These are phyloP conservation scores for Calvatia gigantea DNA, from an alignment of 768 basidiomycete genomes.

Conservation along the genomic window DNA sequence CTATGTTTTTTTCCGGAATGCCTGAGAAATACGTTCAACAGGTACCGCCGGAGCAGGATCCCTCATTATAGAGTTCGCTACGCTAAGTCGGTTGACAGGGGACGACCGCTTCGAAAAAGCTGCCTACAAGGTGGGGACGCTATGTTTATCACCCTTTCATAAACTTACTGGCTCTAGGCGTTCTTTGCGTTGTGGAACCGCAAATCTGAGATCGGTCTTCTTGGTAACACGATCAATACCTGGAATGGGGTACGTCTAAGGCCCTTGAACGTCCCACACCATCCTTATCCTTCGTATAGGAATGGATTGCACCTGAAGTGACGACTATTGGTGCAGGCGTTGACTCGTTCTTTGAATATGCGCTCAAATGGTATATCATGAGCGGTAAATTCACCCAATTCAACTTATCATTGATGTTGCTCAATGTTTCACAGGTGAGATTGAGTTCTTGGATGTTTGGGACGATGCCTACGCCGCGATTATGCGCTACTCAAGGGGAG, in stretches of 20 bases:
- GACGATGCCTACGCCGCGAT: conserved; percentile 78
- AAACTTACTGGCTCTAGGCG: conserved; percentile 35
- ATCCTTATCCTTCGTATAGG: conserved; percentile 30
- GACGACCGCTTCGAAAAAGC: conserved; percentile 88
- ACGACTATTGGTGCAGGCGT: conserved; percentile 91
- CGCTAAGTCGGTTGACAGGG: conserved; percentile 85
- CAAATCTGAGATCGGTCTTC: conserved; percentile 75
- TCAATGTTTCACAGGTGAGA: conserved; percentile 49
- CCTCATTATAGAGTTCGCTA: conserved; percentile 91
- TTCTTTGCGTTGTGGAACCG: conserved; percentile 95
- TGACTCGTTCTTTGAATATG: conserved; percentile 95
- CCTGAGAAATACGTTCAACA: conserved; percentile 24
- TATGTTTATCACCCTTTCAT: not conserved
- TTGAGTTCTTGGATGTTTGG: conserved; percentile 81
- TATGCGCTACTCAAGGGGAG: conserved; percentile 80
- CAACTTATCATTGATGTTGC: not conserved
- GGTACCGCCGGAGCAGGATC: conserved; percentile 93
- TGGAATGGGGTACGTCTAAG: conserved; percentile 68
- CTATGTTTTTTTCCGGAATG: not conserved
- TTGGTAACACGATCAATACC: conserved; percentile 88
- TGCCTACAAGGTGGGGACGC: conserved; percentile 53
- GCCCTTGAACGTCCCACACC: not conserved
- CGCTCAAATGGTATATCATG: conserved; percentile 87
- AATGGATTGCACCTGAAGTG: conserved; percentile 74
- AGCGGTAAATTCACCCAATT: conserved; percentile 46